phyloP scores from a whole-genome alignment of 2,329 filamentous ascomycete genomes.

The Botrytis porri region DNA sequence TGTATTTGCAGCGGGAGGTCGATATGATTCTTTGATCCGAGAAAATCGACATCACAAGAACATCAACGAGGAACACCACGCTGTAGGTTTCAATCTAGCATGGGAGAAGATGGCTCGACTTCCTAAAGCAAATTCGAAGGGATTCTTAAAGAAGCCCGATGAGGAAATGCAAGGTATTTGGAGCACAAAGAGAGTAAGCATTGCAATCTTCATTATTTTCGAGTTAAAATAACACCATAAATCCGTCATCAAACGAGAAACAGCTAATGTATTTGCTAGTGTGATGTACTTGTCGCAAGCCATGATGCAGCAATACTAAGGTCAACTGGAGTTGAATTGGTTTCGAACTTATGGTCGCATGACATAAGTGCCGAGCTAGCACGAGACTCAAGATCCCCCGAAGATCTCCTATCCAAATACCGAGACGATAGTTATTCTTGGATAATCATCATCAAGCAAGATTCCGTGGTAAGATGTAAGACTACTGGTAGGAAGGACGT shows the following conservation, averaged over 20 bases:
- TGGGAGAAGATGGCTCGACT: constrained; percentile 69
- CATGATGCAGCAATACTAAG: constrained; percentile 77
- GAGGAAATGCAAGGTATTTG: constrained; percentile 61
- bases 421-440: constrained; percentile 77
- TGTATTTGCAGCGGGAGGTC: constrained; percentile 88
- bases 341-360: constrained; percentile 76
- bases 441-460: constrained; percentile 85
- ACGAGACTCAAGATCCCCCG: constrained; percentile 71
- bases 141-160: constrained; percentile 67
- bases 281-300: constrained; percentile 85
- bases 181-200: constrained; percentile 59
- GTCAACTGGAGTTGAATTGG: constrained; percentile 70
- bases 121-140: constrained; percentile 50
- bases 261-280: constrained; percentile 46
- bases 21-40: constrained; percentile 86
- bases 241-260: background rate
- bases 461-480: constrained; percentile 73
- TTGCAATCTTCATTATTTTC: constrained; percentile 34
- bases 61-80: constrained; percentile 65
- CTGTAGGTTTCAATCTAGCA: constrained; percentile 87
- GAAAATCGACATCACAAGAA: constrained; percentile 73
- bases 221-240: too few species aligned
- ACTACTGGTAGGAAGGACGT: constrained; percentile 73
- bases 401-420: constrained; percentile 75
- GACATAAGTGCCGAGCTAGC: constrained; percentile 88